These are phyloP conservation scores for Plantago lanceolata DNA, from an alignment of 305 asterid species.

Conservation along the genomic window DNA sequence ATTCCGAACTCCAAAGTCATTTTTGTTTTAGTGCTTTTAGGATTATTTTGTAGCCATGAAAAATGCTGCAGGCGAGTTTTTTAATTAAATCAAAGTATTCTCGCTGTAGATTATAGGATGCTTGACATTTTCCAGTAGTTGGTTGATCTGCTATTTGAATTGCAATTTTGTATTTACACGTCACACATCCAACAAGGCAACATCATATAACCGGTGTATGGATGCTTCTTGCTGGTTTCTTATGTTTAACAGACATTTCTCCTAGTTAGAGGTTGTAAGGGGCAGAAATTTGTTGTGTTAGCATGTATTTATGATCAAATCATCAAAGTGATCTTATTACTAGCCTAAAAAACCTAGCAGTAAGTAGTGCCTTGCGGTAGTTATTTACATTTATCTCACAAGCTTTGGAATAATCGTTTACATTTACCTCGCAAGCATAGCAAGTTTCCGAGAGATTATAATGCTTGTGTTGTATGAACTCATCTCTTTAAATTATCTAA, in stretches of 20 bases:
- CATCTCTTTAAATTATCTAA: constrained; percentile 12
- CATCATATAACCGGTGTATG: background rate
- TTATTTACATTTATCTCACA: background rate
- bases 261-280: background rate
- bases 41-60: background rate
- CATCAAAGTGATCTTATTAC: background rate
- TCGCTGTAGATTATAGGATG: background rate
- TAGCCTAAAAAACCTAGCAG: constrained; percentile 6
- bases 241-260: background rate
- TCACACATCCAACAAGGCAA: background rate
- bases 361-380: background rate
- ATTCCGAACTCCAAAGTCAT: background rate
- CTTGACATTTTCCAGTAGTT: background rate
- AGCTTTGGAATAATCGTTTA: background rate
- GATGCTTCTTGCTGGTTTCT: background rate
- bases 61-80: background rate
- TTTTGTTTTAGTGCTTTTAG: background rate
- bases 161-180: background rate
- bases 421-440: constrained; percentile 15
- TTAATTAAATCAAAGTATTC: background rate
- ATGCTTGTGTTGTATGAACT: constrained; percentile 5
- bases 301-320: constrained; percentile 2
- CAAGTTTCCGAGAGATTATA: background rate
- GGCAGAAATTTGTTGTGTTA: background rate
- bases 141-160: background rate